A percentile compares a stretch with the other conserved stretches of the same genome.
These are phyloP conservation scores for Cladophialophora immunda DNA, from an alignment of 2,329 filamentous ascomycete genomes.

Conservation along the genomic window DNA sequence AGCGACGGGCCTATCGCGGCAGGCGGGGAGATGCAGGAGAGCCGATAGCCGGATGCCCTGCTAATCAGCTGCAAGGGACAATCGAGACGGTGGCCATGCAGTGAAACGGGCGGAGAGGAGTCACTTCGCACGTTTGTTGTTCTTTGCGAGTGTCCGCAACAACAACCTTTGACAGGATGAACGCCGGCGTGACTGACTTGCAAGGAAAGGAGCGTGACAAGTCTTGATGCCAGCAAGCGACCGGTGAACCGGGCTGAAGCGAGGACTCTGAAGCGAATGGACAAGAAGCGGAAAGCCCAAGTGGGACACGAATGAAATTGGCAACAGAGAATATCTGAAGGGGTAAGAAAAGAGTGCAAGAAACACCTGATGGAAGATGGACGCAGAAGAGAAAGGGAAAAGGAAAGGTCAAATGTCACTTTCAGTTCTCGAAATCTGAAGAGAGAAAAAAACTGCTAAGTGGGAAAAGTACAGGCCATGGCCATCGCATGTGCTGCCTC, in stretches of 20 bases:
- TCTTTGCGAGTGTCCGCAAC: slow-evolving; percentile 1
- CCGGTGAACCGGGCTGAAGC: slow-evolving; percentile 5
- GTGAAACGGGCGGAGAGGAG: neutral
- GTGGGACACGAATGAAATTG: slow-evolving; percentile 22
- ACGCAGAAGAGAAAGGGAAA: neutral
- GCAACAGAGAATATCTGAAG: neutral
- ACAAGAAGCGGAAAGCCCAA: slow-evolving; percentile 1
- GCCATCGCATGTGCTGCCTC: neutral
- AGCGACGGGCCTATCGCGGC: slow-evolving; percentile 18
- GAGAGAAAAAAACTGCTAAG: neutral
- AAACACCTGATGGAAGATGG: neutral
- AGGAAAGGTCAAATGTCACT: neutral
- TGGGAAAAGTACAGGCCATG: slow-evolving; percentile 13
- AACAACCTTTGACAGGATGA: neutral
- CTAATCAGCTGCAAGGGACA: slow-evolving; percentile 28
- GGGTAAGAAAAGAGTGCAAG: slow-evolving; percentile 9
- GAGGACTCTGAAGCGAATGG: slow-evolving; percentile 8
- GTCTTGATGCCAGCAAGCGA: neutral
- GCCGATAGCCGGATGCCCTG: slow-evolving; percentile 22
- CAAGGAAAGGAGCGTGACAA: neutral
- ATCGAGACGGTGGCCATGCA: slow-evolving; percentile 13
- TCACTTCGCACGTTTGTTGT: neutral
- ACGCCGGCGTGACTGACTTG: neutral
- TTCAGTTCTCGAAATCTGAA: neutral
- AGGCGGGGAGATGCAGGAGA: slow-evolving; percentile 21